These are phyloP conservation scores for Cordyceps farinosa DNA, from an alignment of 2,329 filamentous ascomycete genomes.

Conservation along the genomic window DNA sequence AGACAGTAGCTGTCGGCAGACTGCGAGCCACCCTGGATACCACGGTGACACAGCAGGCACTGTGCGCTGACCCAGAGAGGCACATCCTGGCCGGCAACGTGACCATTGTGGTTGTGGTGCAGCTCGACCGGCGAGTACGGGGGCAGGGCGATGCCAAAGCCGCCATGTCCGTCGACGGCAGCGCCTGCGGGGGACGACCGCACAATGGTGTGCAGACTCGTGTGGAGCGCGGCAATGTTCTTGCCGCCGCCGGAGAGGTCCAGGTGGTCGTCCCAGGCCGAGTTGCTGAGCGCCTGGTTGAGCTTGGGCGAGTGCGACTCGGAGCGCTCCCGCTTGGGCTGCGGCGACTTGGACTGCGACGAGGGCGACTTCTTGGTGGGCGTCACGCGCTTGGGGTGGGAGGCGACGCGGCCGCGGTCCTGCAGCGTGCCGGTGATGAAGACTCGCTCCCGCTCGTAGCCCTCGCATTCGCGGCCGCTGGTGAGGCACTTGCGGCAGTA, in stretches of 20 bases:
- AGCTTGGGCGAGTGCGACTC: conserved; percentile 18
- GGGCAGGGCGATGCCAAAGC: conserved; percentile 38
- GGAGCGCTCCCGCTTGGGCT: conserved; percentile 25
- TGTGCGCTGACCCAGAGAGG: conserved; percentile 40
- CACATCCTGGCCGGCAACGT: conserved; percentile 28
- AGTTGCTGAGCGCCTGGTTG: conserved; percentile 39
- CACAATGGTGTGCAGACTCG: conserved; percentile 36
- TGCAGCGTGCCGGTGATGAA: conserved; percentile 61
- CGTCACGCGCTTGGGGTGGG: conserved; percentile 46
- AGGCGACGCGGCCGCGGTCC: conserved; percentile 53
- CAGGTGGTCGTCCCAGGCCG: conserved; percentile 50
- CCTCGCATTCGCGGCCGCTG: conserved; percentile 55
- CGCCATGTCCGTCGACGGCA: conserved; percentile 22
- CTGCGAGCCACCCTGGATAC: conserved; percentile 28
- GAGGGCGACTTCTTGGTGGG: conserved; percentile 30
- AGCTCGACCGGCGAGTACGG: conserved; percentile 38
- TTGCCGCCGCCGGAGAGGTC: conserved; percentile 37
- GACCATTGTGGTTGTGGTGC: conserved; percentile 28
- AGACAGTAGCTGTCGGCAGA: conserved; percentile 43
- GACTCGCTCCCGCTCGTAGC: conserved; percentile 59
- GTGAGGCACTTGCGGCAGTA: conserved; percentile 58
- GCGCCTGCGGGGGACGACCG: conserved; percentile 24
- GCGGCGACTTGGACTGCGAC: conserved; percentile 19
- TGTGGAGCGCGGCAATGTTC: conserved; percentile 44
- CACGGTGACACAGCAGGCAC: conserved; percentile 42